Evolutionary conservation across 2,329 filamentous ascomycete genomes (phyloP), one percentile per base, ranked within the genome.

Genomic region (Colletotrichum tanaceti): DNA sequence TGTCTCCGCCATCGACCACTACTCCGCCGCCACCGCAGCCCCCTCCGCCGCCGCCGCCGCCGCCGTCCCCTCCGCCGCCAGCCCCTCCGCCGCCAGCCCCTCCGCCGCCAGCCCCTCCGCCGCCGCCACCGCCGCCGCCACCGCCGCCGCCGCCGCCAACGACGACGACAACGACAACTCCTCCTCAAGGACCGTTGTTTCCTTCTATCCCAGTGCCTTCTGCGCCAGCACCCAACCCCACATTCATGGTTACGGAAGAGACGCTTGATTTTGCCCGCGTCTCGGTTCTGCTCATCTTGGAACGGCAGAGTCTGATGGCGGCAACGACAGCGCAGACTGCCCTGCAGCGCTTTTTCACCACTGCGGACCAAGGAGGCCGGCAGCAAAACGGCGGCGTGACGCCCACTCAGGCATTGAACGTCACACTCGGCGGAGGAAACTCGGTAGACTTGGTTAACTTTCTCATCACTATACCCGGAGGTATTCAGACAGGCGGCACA

Each of bases 221-320:
- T n/a, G 35, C 62, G n/a, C 65, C 65, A 14, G 38, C 66, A 16
- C 74, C 77, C 13, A 70, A 72, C 14, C 70, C 77, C 3, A 75
- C 72, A 1, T 90, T 90, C 58, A 75, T 75, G 0, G 79, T 88
- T 14, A 87, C 86, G 1, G 82, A 89, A 64, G 81, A 87, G 58
- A 83, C 84, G 0, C 78, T 90, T 1, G 89, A 91, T 73, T 92
- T 92, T 78, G 85, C 88, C 0, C 84, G 89, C 4, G 83, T 90
- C 2, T 85, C 84, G 0, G 85, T 91, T 3, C 80, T 92, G 18
- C 91, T 83, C 71, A 81, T 92, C 32, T 79, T 91, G 2, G 87
- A 91, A 73, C 78, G 88, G 72, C 78, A 86, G 65, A 80, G 77
- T 5, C 73, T 89, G 1, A 76, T 80, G 39, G 79, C 81, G 46